A percentile compares a stretch with the other conserved stretches of the same genome.
Evolutionary conservation across 805 yeast species (phyloP).

Genomic region (Wickerhamomyces hampshirensis): DNA sequence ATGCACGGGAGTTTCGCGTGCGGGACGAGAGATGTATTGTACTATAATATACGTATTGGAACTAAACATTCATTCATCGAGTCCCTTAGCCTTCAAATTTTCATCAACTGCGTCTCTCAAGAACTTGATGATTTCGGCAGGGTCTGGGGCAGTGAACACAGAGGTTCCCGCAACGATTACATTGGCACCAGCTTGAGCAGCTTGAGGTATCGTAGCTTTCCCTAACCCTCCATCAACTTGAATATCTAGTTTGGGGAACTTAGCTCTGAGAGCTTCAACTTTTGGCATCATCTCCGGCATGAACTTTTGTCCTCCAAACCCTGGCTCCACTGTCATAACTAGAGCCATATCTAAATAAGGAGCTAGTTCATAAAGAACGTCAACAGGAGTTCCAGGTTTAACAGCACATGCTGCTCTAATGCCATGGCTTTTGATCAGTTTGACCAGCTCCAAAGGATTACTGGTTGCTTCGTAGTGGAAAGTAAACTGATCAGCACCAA

Average conservation of each 20-base stretch:
- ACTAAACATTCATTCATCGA: conserved; percentile 3
- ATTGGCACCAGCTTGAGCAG: conserved; percentile 97
- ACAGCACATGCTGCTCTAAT: conserved; percentile 93
- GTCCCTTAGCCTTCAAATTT: conserved; percentile 41
- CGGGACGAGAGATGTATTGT: too few relatives aligned
- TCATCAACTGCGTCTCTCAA: conserved; percentile 59
- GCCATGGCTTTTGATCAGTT: conserved; percentile 71
- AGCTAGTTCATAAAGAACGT: conserved; percentile 70
- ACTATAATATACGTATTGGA: too few relatives aligned
- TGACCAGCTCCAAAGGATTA: conserved; percentile 68
- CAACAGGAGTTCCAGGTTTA: conserved; percentile 90
- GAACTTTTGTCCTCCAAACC: conserved; percentile 97
- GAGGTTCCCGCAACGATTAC: conserved; percentile 97
- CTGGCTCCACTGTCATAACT: conserved; percentile 98
- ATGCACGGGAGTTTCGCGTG: too few relatives aligned
- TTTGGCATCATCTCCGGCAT: conserved; percentile 96
- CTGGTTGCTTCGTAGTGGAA: conserved; percentile 93
- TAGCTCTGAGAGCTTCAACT: conserved; percentile 68
- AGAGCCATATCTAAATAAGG: conserved; percentile 88
- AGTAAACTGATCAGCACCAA: conserved; percentile 94
- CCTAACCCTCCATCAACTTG: conserved; percentile 98
- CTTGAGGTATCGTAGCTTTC: conserved; percentile 73
- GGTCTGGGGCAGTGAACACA: conserved; percentile 81
- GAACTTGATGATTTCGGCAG: conserved; percentile 65
- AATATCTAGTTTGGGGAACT: conserved; percentile 76